A percentile compares a stretch with the other conserved stretches of the same genome.
phyloP scores from a whole-genome alignment of 108 stramenopile genomes.

The Skeletonema costatum region DNA sequence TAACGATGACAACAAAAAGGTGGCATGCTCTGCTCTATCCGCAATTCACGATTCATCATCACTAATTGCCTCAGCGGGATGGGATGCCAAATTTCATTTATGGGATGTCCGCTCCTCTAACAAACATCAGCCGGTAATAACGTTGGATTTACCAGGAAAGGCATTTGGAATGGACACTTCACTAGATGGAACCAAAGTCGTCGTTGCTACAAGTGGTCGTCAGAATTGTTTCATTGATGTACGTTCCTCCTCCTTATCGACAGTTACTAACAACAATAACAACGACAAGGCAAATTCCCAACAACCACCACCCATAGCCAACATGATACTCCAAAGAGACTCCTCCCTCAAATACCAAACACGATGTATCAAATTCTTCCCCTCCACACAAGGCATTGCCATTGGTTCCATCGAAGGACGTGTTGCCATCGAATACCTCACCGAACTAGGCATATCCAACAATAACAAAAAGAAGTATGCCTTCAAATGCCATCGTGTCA shows the following conservation, averaged over 20 bases:
- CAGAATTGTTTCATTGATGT: slow-evolving; percentile 64
- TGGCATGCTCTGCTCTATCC: slow-evolving; percentile 46
- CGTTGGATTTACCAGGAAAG: slow-evolving; percentile 72
- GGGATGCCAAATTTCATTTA: slow-evolving; percentile 64
- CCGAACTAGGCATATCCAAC: slow-evolving; percentile 57
- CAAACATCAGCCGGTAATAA: slow-evolving; percentile 7
- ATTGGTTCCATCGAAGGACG: slow-evolving; percentile 96
- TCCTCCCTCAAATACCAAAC: slow-evolving; percentile 89
- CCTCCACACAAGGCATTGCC: slow-evolving; percentile 79
- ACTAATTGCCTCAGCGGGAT: slow-evolving; percentile 73
- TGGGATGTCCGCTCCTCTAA: slow-evolving; percentile 65
- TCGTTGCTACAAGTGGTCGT: slow-evolving; percentile 73
- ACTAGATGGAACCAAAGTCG: slow-evolving; percentile 31
- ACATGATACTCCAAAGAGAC: slow-evolving; percentile 71
- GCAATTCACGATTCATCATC: slow-evolving; percentile 8
- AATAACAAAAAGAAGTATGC: slow-evolving; percentile 81
- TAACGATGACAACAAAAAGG: slow-evolving; percentile 15
- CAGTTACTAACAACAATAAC: slow-evolving; percentile 6
- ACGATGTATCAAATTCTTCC: slow-evolving; percentile 81
- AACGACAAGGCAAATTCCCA: slow-evolving; percentile 1
- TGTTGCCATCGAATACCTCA: slow-evolving; percentile 94
- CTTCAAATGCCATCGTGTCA: slow-evolving; percentile 97
- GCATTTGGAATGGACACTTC: slow-evolving; percentile 82
- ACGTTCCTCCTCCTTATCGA: background rate
- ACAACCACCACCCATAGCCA: slow-evolving; percentile 11